Conservation (phyloP, 768 basidiomycete genomes). For the Psilocybe azurescens region DNA sequence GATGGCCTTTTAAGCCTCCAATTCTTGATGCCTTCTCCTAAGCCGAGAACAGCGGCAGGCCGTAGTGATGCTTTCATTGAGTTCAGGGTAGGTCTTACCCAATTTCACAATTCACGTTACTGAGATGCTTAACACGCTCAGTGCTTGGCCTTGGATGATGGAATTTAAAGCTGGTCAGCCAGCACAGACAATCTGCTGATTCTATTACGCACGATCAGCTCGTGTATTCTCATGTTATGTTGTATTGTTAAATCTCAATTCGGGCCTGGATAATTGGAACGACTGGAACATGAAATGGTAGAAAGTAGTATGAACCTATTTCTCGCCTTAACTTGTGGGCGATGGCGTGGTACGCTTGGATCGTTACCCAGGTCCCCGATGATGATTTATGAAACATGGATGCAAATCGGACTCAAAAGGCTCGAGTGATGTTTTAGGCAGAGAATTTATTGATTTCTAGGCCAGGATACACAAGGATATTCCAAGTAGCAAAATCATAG, state of each 20-base stretch:
- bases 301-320: neutral
- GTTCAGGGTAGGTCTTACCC: constrained; percentile 68
- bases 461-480: neutral
- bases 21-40: constrained; percentile 77
- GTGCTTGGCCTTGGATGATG: constrained; percentile 35
- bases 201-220: no score
- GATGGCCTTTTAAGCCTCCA: constrained; percentile 88
- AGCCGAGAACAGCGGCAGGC: constrained; percentile 45
- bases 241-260: neutral
- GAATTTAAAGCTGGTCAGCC: constrained; percentile 18
- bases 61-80: constrained; percentile 76
- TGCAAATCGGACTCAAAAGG: neutral
- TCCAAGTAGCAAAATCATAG: constrained; percentile 5
- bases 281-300: neutral
- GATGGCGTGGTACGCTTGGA: neutral
- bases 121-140: neutral
- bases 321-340: no score
- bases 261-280: neutral
- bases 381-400: neutral
- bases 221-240: neutral
- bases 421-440: neutral
- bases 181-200: no score
- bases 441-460: neutral
- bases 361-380: neutral
- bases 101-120: neutral